Evolutionary conservation across 192 early-diverging fungal species (phyloP), one percentile per base, ranked within the genome.

Genomic region (Paraglomus occultum): DNA sequence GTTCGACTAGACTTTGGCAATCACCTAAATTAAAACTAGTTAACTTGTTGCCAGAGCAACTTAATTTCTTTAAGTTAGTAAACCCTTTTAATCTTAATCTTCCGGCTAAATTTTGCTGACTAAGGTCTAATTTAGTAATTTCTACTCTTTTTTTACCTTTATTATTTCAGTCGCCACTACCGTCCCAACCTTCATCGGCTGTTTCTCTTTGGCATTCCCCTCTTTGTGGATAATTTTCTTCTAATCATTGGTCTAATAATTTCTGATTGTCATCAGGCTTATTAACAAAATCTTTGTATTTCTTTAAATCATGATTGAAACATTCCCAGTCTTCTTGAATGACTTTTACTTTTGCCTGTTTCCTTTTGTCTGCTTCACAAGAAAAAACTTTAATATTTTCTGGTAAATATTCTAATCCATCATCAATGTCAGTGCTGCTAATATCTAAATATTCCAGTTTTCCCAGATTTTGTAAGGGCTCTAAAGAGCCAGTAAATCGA

Each of bases 61-160:
- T 58, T 38, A 58, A 58, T 58, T 12, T 18, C 5, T 38, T 20
- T 58, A 58, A 58, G 6, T 18, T 58, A 58, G 22, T 22, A 18
- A 58, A 58, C 5, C 55, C 55, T 58, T 9, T 58, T 58, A 58
- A 38, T 58, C 55, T 31, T 58, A 58, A 18, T 18, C 4, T 12
- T 58, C 18, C 18, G 22, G 22, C 40, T 58, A 58, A 58, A 31
- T 58, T 38, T 38, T 58, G 12, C 12, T 9, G 12, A 18, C 18
- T 58, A 18, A 58, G 5, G 4, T 8, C 31, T 9, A 58, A 18
- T 2, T 18, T 12, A 6, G 1, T 31, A 31, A 58, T 4, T 38
- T 58, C 17, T 22, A 12, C 55, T 22, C 55, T 58, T 58, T 58
- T 58, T 58, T 58, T 38, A 58, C 12, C 6, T 58, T 5, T 18